These are phyloP conservation scores for Gentiana macrophylla DNA, from an alignment of 257 asterid genomes.

Conservation along the genomic window DNA sequence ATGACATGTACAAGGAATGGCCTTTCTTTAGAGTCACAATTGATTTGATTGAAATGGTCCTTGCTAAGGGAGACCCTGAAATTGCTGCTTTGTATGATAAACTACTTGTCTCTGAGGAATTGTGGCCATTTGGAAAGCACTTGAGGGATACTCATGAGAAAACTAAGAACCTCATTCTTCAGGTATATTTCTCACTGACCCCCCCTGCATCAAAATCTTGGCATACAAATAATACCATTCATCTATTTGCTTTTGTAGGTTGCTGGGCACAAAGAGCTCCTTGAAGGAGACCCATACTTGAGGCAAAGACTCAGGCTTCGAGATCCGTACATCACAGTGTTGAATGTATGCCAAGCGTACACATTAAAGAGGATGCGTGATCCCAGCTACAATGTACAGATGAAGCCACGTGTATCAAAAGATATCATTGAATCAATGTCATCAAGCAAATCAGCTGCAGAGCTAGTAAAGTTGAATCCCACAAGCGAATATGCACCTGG, in stretches of 20 bases:
- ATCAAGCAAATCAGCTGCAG: slow-evolving; percentile 63
- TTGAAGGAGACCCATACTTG: slow-evolving; percentile 96
- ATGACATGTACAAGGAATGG: slow-evolving; percentile 87
- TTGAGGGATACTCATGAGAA: slow-evolving; percentile 49
- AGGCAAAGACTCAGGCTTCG: slow-evolving; percentile 88
- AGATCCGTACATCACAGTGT: slow-evolving; percentile 73
- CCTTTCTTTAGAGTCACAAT: slow-evolving; percentile 93
- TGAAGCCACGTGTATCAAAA: slow-evolving; percentile 56
- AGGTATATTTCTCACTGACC: slow-evolving; percentile 25
- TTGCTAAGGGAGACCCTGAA: slow-evolving; percentile 85
- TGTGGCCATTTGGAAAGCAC: slow-evolving; percentile 62
- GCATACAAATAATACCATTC: background rate
- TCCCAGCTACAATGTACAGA: slow-evolving; percentile 53
- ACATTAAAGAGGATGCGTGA: slow-evolving; percentile 84
- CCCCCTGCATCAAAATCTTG: background rate
- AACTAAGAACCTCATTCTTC: slow-evolving; percentile 59
- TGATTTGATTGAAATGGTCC: slow-evolving; percentile 90
- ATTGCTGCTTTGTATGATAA: slow-evolving; percentile 83
- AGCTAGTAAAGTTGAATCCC: slow-evolving; percentile 72
- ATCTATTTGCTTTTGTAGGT: slow-evolving; percentile 29
- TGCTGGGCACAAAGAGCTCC: slow-evolving; percentile 76
- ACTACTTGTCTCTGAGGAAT: slow-evolving; percentile 53
- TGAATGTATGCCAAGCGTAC: slow-evolving; percentile 65
- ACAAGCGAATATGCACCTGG: slow-evolving; percentile 88
- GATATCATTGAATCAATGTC: slow-evolving; percentile 41